phyloP scores from a whole-genome alignment of 139 green algal genomes.

The Auxenochlorella pyrenoidosa region DNA sequence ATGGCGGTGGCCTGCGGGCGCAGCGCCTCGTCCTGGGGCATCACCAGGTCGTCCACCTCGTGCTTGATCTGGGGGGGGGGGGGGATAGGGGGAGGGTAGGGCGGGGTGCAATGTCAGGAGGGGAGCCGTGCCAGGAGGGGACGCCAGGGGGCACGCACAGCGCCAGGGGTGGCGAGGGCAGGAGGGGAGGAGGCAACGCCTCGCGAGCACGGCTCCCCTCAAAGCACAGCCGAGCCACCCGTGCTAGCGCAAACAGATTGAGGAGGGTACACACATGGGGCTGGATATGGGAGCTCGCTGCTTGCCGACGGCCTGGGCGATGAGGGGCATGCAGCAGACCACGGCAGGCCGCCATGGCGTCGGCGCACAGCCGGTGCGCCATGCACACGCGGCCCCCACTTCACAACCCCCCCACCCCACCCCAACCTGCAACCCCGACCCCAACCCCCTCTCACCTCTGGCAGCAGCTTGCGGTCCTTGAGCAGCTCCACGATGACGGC shows the following conservation, averaged over 20 bases:
- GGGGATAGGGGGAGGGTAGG: no score
- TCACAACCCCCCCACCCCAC: neutral
- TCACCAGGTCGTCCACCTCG: conserved; percentile 87
- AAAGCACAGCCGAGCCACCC: neutral
- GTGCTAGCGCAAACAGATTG: no score
- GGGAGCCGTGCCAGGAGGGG: neutral
- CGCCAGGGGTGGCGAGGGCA: no score
- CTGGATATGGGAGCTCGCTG: no score
- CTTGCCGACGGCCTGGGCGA: no score
- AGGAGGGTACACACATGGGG: no score
- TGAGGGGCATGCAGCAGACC: no score
- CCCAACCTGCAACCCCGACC: no score
- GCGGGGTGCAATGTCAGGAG: no score
- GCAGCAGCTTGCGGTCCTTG: conserved; percentile 85
- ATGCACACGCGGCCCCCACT: no score
- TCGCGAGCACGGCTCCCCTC: neutral
- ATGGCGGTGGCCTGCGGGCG: conserved; percentile 65
- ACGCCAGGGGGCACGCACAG: neutral
- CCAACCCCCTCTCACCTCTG: conserved; percentile 35
- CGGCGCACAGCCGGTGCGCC: no score
- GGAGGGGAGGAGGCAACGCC: neutral
- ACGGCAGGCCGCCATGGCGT: no score
- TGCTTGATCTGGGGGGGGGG: neutral
- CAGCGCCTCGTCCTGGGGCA: conserved; percentile 79
- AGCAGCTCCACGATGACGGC: conserved; percentile 98